phyloP scores from a whole-genome alignment of 1,284 basidiomycete genomes.

The Pascua sp. region DNA sequence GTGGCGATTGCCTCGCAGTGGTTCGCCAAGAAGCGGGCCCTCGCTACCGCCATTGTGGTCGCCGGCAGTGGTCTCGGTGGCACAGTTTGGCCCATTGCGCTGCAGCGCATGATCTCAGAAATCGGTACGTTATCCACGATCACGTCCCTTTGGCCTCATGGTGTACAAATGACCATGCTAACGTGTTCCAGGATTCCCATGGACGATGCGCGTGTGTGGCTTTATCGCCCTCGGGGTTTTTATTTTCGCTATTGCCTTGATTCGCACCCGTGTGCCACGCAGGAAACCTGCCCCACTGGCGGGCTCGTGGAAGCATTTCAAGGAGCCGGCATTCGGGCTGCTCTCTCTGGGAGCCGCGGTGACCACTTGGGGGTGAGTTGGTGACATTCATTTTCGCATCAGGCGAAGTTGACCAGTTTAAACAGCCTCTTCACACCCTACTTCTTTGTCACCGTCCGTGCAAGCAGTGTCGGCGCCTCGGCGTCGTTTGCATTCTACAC shows the following conservation, averaged over 20 bases:
- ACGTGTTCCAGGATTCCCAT: slow-evolving; percentile 11
- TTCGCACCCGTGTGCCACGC: slow-evolving; percentile 20
- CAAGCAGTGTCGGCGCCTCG: slow-evolving; percentile 26
- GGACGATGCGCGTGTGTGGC: slow-evolving; percentile 26
- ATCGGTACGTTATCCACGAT: not conserved
- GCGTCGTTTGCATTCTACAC: slow-evolving; percentile 25
- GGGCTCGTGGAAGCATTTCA: slow-evolving; percentile 21
- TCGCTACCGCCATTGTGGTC: slow-evolving; percentile 34
- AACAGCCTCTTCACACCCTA: too few relatives aligned
- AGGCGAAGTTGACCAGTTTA: too few relatives aligned
- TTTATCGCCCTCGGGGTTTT: slow-evolving; percentile 26
- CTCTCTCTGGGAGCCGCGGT: slow-evolving; percentile 26
- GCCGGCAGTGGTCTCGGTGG: slow-evolving; percentile 46
- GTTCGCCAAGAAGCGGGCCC: slow-evolving; percentile 39
- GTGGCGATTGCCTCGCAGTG: slow-evolving; percentile 56
- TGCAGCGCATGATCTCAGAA: slow-evolving; percentile 4
- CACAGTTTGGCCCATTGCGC: slow-evolving; percentile 15
- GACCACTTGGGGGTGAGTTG: slow-evolving; percentile 29
- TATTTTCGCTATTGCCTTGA: slow-evolving; percentile 13
- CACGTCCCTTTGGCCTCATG: too few relatives aligned
- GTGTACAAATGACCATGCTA: too few relatives aligned
- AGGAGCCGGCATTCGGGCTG: slow-evolving; percentile 23
- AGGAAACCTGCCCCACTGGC: slow-evolving; percentile 19
- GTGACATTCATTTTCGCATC: slow-evolving; percentile 29
- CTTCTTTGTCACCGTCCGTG: slow-evolving; percentile 24